These are phyloP conservation scores for Tetradesmus obliquus DNA, from an alignment of 139 green algal species.

Conservation along the genomic window DNA sequence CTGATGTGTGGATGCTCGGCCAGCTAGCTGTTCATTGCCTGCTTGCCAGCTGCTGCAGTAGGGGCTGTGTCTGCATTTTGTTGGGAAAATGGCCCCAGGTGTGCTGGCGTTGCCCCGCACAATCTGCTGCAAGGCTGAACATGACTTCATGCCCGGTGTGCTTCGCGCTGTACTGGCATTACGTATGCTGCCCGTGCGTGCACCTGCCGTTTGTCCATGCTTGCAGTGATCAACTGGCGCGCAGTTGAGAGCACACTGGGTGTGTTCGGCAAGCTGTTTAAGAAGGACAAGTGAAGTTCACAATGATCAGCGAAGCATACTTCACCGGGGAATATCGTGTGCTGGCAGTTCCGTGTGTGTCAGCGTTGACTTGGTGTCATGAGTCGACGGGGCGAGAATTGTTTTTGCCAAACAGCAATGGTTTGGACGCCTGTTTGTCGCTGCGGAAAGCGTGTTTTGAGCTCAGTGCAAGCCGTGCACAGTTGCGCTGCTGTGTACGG, in stretches of 20 bases:
- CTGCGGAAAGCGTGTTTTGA: neutral
- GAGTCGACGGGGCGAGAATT: neutral
- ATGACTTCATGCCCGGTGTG: no score
- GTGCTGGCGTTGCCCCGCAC: no score
- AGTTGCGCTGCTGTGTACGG: neutral
- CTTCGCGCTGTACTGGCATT: conserved; percentile 17
- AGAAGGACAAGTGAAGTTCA: conserved; percentile 17
- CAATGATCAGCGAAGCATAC: neutral
- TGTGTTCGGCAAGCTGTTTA: conserved; percentile 57
- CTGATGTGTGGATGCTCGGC: no score
- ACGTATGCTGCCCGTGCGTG: neutral
- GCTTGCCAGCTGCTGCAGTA: no score
- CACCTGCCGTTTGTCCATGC: neutral
- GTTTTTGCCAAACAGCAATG: neutral
- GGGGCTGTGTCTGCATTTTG: no score
- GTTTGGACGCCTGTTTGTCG: neutral
- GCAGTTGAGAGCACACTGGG: conserved; percentile 81
- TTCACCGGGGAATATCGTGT: neutral
- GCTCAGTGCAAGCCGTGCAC: neutral
- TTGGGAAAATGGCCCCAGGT: no score
- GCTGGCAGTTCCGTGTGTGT: neutral
- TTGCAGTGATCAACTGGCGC: conserved; percentile 86
- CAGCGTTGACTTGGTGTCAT: neutral
- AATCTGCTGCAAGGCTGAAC: no score
- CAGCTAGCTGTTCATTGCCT: no score